A percentile compares a stretch with the other conserved stretches of the same genome.
Conservation (phyloP, 108 stramenopile genomes). For the Skeletonema marinoi region DNA sequence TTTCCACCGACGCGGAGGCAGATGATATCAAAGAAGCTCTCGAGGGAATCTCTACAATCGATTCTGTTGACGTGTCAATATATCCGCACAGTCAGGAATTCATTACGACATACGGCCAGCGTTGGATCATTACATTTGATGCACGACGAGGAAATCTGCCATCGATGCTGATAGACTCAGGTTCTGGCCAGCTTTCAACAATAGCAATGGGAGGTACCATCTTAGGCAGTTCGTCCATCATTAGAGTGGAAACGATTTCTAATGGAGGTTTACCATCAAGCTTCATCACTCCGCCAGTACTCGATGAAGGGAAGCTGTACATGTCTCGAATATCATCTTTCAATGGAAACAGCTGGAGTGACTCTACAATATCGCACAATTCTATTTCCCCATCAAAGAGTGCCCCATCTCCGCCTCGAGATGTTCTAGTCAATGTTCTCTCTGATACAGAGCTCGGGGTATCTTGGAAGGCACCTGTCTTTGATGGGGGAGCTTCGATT, state of each 20-base stretch:
- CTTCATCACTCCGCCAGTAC: conserved; percentile 40
- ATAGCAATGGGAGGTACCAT: conserved; percentile 45
- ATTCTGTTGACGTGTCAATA: conserved; percentile 42
- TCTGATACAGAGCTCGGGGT: conserved; percentile 46
- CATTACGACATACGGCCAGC: conserved; percentile 15
- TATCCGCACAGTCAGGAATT: conserved; percentile 9
- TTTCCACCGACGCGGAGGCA: conserved; percentile 29
- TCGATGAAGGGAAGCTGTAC: conserved; percentile 52
- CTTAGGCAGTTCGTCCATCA: conserved; percentile 30
- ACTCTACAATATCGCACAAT: conserved; percentile 7
- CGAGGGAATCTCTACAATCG: conserved; percentile 53
- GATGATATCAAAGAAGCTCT: conserved; percentile 41
- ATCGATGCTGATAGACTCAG: conserved; percentile 53
- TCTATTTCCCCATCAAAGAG: conserved; percentile 23
- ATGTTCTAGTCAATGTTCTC: conserved; percentile 29
- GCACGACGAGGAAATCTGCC: conserved; percentile 36
- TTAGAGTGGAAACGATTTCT: conserved; percentile 30
- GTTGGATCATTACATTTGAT: conserved; percentile 35
- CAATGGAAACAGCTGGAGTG: conserved; percentile 51
- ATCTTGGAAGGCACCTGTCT: conserved; percentile 43
- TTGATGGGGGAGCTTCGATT: conserved; percentile 37
- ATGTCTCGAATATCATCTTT: conserved; percentile 57
- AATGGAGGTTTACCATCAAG: conserved; percentile 34
- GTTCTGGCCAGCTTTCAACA: conserved; percentile 32
- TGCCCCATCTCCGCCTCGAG: conserved; percentile 33